Conservation (phyloP, 2,329 filamentous ascomycete genomes). For the Bipolaris victoriae region DNA sequence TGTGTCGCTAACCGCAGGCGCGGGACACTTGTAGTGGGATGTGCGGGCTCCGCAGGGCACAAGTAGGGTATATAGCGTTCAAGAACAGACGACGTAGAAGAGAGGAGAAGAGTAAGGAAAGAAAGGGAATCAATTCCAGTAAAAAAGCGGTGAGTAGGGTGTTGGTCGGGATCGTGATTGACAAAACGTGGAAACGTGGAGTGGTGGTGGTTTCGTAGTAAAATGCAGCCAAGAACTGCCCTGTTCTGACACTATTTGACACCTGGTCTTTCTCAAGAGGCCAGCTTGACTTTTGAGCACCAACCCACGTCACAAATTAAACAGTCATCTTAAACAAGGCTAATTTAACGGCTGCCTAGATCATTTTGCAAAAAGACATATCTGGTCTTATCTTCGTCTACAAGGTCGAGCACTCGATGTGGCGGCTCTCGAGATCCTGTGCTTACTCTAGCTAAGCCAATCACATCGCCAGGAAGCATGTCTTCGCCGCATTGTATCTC, state of each 20-base stretch:
- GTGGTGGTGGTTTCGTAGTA: conserved; percentile 24
- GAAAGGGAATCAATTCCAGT: conserved; percentile 38
- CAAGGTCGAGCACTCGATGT: not conserved
- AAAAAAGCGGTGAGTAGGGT: conserved; percentile 11
- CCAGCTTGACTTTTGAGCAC: conserved; percentile 37
- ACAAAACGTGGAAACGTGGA: conserved; percentile 21
- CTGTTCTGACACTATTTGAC: conserved; percentile 30
- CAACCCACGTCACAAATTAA: conserved; percentile 23
- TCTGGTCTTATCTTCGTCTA: conserved; percentile 9
- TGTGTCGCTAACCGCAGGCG: conserved; percentile 10
- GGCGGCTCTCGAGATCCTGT: conserved; percentile 8
- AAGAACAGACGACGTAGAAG: conserved; percentile 10
- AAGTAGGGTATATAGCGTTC: conserved; percentile 14
- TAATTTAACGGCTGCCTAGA: conserved; percentile 23
- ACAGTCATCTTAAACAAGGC: conserved; percentile 16
- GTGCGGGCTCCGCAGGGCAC: conserved; percentile 27
- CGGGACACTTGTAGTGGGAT: conserved; percentile 29
- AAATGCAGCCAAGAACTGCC: conserved; percentile 30
- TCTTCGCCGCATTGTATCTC: conserved; percentile 17
- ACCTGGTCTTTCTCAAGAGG: conserved; percentile 43
- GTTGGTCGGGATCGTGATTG: conserved; percentile 25
- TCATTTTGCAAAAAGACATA: conserved; percentile 4
- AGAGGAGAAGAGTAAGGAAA: conserved; percentile 30
- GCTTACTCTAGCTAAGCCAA: conserved; percentile 16
- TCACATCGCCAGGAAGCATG: conserved; percentile 20